Evolutionary conservation across 768 basidiomycete species (phyloP).

Genomic region (Boletus patriciae): DNA sequence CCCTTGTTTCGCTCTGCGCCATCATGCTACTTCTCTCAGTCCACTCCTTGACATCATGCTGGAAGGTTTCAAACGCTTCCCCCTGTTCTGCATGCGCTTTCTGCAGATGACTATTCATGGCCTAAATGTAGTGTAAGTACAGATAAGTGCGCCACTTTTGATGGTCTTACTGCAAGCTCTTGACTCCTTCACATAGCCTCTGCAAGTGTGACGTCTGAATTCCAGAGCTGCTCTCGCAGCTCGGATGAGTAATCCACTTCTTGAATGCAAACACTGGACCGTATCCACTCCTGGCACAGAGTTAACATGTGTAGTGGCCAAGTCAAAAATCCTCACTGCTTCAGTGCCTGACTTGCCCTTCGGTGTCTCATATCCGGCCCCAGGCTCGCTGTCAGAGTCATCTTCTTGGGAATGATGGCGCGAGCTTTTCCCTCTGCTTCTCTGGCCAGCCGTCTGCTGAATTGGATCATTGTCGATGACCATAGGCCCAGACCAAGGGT

Average conservation of each 20-base stretch:
- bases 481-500: not conserved
- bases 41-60: not conserved
- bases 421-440: not conserved
- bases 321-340: not conserved
- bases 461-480: not conserved
- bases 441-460: too few relatives aligned
- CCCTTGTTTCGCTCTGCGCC: not conserved
- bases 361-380: not conserved
- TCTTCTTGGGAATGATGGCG: not conserved
- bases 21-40: not conserved
- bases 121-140: not conserved
- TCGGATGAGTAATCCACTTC: not conserved
- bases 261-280: not conserved
- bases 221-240: not conserved
- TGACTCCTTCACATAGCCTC: not conserved
- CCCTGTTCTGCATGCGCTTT: too few relatives aligned
- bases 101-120: too few relatives aligned
- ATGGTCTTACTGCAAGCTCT: not conserved
- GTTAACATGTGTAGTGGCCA: not conserved
- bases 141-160: not conserved
- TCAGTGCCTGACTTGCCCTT: not conserved
- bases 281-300: not conserved
- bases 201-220: not conserved
- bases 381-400: not conserved
- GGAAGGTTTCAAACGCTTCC: too few relatives aligned